Conservation (phyloP, 495 filamentous ascomycete species). For the Daldinia concentrica region DNA sequence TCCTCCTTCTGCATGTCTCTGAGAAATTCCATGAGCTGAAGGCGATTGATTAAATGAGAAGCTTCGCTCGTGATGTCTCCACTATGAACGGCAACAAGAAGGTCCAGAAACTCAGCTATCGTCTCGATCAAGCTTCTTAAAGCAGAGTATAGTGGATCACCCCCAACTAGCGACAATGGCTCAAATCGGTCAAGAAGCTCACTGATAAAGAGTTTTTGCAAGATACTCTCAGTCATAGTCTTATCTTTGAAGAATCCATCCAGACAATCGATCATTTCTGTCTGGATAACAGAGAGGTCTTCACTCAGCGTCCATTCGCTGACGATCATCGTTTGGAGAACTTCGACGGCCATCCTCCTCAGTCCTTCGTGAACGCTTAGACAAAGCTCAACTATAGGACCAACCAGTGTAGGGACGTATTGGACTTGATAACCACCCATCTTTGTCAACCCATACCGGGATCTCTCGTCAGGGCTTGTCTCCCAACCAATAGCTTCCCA, state of each 20-base stretch:
- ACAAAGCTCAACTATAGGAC: constrained; percentile 91
- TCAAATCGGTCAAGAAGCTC: constrained; percentile 87
- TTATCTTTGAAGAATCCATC: constrained; percentile 92
- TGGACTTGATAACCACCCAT: constrained; percentile 98
- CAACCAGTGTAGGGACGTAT: constrained; percentile 91
- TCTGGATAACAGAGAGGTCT: constrained; percentile 90
- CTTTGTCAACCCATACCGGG: constrained; percentile 78
- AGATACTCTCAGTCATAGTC: constrained; percentile 83
- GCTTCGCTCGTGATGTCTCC: constrained; percentile 79
- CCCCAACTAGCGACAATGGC: constrained; percentile 67
- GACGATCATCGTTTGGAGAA: constrained; percentile 96
- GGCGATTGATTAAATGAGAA: constrained; percentile 80
- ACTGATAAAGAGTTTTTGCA: constrained; percentile 90
- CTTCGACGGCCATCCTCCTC: constrained; percentile 87
- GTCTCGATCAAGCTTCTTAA: constrained; percentile 81
- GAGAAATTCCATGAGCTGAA: constrained; percentile 95
- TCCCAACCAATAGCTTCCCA: constrained; percentile 99
- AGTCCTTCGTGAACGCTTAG: constrained; percentile 94
- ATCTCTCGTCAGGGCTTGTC: constrained; percentile 75
- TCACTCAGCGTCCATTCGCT: constrained; percentile 98
- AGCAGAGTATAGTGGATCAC: constrained; percentile 79
- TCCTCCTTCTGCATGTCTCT: constrained; percentile 97
- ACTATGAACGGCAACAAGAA: constrained; percentile 91
- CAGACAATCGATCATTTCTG: constrained; percentile 95
- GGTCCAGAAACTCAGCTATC: constrained; percentile 88